Evolutionary conservation across 2,329 filamentous ascomycete species (phyloP), one percentile per base, ranked within the genome.

Genomic region (Verticillium klebahnii): DNA sequence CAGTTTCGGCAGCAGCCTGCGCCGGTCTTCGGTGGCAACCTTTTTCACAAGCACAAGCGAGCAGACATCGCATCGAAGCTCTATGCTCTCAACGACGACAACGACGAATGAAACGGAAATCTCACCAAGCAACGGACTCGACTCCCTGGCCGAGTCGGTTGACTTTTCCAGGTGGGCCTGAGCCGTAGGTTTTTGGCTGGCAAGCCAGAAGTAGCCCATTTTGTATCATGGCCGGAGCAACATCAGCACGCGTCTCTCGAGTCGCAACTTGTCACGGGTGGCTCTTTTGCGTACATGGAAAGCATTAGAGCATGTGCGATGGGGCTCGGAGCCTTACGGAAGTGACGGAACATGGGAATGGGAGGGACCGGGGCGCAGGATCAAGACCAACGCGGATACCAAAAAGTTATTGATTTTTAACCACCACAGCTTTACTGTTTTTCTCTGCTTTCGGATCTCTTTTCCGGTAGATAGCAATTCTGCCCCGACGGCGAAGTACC

Each of bases 11-110:
- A 85, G 75, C 67, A 86, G 82, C 67, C 76, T 89, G 45, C 79
- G 86, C 58, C 78, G 86, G 62, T 82, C 85, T n/a, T 88, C 85
- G 37, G 85, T 89, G 2, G 86, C 85, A 5, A 89, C 86, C 2
- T 89, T 89, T 69, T 84, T 88, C 66, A 83, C 83, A 2, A 82
- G 75, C 63, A 79, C 80, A 5, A 85, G 80, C 69, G 85, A 88
- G 65, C 78, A 81, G 66, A 77, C 73, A 11, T 86, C 84, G 59
- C 85, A 88, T 62, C 79, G 85, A 52, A 85, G 83, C 6, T 86
- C 83, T n/a, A 78, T 83, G 65, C 72, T 86, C 5, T 79, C 76
- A 6, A 82, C 80, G 34, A 81, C 79, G 11, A 79, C 80, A 1
- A 81, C 81, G 12, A 82, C 82, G 6, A 82, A 82, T 60, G 83